Conservation (phyloP, 1,139 yeast species). For the Geotrichum fermentans region DNA sequence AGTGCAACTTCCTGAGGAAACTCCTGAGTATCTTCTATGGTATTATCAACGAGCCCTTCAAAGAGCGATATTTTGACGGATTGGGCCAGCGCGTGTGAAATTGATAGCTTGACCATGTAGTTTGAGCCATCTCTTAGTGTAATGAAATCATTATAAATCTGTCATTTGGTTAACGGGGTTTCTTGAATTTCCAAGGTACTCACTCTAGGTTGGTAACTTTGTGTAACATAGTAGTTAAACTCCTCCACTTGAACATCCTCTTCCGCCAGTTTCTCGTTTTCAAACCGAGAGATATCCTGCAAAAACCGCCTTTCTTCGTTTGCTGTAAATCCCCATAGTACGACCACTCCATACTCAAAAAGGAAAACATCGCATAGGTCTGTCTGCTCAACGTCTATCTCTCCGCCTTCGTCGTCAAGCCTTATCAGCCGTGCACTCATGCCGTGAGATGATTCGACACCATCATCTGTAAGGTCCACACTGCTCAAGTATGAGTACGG, state of each 20-base stretch:
- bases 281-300: conserved; percentile 79
- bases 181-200: not conserved
- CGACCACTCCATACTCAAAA: conserved; percentile 94
- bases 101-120: conserved; percentile 82
- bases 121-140: conserved; percentile 86
- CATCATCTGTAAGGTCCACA: too few species aligned
- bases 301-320: conserved; percentile 80
- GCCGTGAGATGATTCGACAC: not conserved
- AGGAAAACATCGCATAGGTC: conserved; percentile 72
- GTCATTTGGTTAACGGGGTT: not conserved
- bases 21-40: conserved; percentile 94
- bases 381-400: conserved; percentile 72
- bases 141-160: conserved; percentile 85
- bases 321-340: conserved; percentile 88
- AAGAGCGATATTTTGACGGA: conserved; percentile 89
- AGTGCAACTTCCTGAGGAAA: conserved; percentile 93
- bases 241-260: conserved; percentile 94
- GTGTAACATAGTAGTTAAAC: conserved; percentile 87
- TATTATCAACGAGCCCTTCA: conserved; percentile 91
- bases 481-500: conserved; percentile 53
- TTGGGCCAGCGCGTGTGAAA: conserved; percentile 88
- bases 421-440: conserved; percentile 46
- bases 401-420: conserved; percentile 91
- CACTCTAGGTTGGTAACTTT: conserved; percentile 80
- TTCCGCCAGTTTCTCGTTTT: conserved; percentile 80